A percentile compares a stretch with the other conserved stretches of the same genome.
Conservation (phyloP, 148 eudicot genomes). For the Fagopyrum esculentum region DNA sequence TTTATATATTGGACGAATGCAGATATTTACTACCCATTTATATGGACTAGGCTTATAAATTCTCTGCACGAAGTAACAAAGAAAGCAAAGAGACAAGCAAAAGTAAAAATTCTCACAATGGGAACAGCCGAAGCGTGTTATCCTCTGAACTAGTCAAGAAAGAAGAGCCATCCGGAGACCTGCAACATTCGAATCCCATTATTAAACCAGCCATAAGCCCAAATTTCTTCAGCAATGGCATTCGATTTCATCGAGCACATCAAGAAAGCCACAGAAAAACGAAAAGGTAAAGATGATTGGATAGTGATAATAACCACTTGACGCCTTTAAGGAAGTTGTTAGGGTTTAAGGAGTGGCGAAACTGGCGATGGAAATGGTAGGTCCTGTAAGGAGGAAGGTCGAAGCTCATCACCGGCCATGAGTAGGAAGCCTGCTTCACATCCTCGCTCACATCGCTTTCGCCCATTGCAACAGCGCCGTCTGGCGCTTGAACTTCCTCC, state of each 20-base stretch:
- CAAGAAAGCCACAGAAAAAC: not conserved
- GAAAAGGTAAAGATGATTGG: not conserved
- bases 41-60: not conserved
- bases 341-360: conserved; percentile 54
- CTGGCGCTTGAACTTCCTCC: not conserved
- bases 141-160: conserved; percentile 72
- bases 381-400: conserved; percentile 52
- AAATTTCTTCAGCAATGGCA: not conserved
- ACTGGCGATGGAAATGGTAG: conserved; percentile 67
- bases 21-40: not conserved
- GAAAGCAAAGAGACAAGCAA: not conserved
- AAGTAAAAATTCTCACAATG: conserved; percentile 38
- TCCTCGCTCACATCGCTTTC: not conserved
- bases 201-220: not conserved
- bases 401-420: conserved; percentile 53
- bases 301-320: conserved; percentile 48
- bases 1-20: not conserved
- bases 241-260: not conserved
- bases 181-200: conserved; percentile 15
- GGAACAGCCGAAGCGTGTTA: conserved; percentile 56
- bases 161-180: conserved; percentile 96
- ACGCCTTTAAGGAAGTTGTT: conserved; percentile 81
- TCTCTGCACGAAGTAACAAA: not conserved
- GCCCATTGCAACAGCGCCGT: not conserved
- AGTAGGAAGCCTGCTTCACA: conserved; percentile 17